Evolutionary conservation across 345 rosid species (phyloP), one percentile per base, ranked within the genome.

Genomic region (Ceriops zippeliana): DNA sequence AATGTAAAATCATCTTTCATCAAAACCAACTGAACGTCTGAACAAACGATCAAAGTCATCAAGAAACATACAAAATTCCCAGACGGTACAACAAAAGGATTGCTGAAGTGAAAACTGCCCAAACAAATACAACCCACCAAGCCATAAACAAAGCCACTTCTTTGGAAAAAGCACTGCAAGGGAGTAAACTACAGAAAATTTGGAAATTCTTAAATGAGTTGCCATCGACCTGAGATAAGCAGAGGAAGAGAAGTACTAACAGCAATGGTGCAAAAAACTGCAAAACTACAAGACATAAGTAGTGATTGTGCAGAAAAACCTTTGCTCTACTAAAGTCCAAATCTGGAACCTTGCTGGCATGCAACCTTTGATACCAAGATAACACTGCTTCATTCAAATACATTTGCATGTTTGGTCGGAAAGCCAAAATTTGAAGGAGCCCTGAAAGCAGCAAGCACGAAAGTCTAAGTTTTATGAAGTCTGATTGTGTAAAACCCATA

Each of bases 351-450:
- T 83, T 93, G 75, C 95, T 88, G 8, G 89, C 90, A 68, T 93
- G 98, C 72, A 93, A 75, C 63, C 96, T 83, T 74, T 91, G 98
- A 74, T 93, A 93, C 96, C 97, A 93, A 0, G 90, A 89, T 11
- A 93, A 73, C 52, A 93, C 84, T 0, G 97, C 97, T 82, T 89
- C 98, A 20, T 93, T 93, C 91, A 91, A 75, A 77, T 79, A 91
- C 96, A 89, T 91, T 73, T 93, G 96, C 75, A 93, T 71, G 74
- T 88, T 88, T 6, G 96, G 82, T 7, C 96, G 86, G 52, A 91
- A 49, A 9, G 96, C 90, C 61, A 82, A 32, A 1, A 88, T 79
- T 63, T 91, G 98, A 7, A 85, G 24, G 5, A 83, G 9, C 24
- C 88, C 92, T 0, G 96, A 83, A 7, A 83, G 51, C 6, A 88